Evolutionary conservation across 1,284 basidiomycete species (phyloP).

Genomic region (Gomphus bonarii): DNA sequence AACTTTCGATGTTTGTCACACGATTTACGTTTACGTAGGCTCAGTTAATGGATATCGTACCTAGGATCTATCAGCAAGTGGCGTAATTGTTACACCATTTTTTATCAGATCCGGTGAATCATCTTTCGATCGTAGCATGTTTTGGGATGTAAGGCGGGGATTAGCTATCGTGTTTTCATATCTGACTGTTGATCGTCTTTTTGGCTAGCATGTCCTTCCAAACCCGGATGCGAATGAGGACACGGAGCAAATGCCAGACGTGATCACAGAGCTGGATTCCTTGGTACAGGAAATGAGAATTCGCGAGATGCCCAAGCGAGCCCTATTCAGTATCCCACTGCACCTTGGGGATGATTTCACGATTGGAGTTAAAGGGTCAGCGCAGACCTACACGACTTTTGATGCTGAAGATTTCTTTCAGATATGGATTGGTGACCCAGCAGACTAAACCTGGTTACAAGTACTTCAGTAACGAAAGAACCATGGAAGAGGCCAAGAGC

Average conservation of each 20-base stretch:
- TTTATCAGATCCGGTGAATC: conserved; percentile 73
- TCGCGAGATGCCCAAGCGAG: conserved; percentile 82
- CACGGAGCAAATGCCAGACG: conserved; percentile 48
- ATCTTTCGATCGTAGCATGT: conserved; percentile 65
- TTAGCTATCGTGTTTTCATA: conserved; percentile 6
- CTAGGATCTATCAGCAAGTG: conserved; percentile 76
- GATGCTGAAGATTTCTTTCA: conserved; percentile 22
- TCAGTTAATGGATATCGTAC: conserved; percentile 1
- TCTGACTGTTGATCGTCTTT: conserved; percentile 4
- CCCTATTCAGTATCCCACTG: conserved; percentile 76
- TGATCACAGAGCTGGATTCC: conserved; percentile 46
- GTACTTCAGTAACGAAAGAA: conserved; percentile 73
- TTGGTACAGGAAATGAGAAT: conserved; percentile 58
- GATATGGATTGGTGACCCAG: conserved; percentile 79
- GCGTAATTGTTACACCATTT: conserved; percentile 82
- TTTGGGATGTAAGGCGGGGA: conserved; percentile 64
- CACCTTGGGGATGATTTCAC: conserved; percentile 71
- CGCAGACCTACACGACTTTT: conserved; percentile 10
- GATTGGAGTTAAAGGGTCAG: conserved; percentile 87
- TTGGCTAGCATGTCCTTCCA: conserved; percentile 52
- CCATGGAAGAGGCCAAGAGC: conserved; percentile 64
- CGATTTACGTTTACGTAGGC: background rate
- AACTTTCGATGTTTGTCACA: conserved; percentile 47
- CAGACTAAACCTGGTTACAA: conserved; percentile 74
- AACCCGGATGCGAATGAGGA: conserved; percentile 39